Percentiles rank a stretch among this genome's conserved stretches.
Conservation (phyloP, 495 filamentous ascomycete genomes). For the Tuber brumale region DNA sequence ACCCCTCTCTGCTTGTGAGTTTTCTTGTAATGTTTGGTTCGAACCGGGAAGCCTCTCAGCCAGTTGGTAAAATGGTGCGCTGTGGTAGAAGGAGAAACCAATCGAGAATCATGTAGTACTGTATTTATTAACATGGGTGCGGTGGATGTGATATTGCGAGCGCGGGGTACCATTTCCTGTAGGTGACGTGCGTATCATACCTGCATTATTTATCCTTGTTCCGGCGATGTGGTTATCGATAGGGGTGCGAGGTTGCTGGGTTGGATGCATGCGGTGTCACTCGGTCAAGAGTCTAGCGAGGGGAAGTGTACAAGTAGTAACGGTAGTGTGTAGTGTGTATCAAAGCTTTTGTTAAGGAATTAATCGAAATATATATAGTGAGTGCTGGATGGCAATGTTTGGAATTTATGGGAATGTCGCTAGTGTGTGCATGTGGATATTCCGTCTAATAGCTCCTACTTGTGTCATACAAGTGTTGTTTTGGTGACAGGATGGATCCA, state of each 20-base stretch:
- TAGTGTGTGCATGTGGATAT: not conserved
- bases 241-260: not conserved
- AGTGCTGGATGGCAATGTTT: not conserved
- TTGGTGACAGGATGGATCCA: too few species aligned
- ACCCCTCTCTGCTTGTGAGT: not conserved
- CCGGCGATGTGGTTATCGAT: not conserved
- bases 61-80: not conserved
- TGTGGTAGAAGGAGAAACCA: not conserved
- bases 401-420: not conserved
- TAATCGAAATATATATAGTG: not conserved
- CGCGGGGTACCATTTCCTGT: not conserved
- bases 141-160: not conserved
- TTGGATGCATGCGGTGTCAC: not conserved
- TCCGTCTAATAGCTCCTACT: not conserved
- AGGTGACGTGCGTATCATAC: not conserved
- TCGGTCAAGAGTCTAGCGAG: not conserved
- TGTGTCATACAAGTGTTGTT: not conserved
- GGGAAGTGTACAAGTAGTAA: not conserved
- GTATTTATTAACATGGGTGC: not conserved
- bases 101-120: not conserved
- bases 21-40: not conserved
- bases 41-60: not conserved
- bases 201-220: not conserved
- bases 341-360: not conserved
- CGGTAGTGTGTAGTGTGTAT: too few species aligned